Evolutionary conservation across 225 moss, liverwort and hornwort species (phyloP).

Genomic region (Polytrichum commune): DNA sequence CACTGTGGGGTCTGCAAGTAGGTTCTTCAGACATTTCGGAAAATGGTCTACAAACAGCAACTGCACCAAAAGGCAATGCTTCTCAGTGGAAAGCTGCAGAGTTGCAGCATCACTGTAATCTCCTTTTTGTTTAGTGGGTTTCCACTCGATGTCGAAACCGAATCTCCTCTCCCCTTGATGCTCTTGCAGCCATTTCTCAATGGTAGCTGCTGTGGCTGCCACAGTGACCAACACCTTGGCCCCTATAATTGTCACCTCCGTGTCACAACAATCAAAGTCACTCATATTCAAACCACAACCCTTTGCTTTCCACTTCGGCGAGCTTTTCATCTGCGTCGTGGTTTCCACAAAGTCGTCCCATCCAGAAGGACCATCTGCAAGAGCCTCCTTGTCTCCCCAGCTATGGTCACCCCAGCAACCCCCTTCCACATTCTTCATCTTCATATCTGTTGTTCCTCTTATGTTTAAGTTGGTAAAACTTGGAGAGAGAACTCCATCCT

Average conservation of each 20-base stretch:
- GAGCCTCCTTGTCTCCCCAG: neutral
- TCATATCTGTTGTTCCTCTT: neutral
- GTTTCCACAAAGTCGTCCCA: conserved; percentile 5
- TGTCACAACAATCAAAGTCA: conserved; percentile 44
- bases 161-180: conserved; percentile 26
- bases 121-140: conserved; percentile 40
- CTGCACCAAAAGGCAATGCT: conserved; percentile 54
- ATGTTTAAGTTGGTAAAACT: neutral
- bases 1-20: conserved; percentile 39
- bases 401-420: neutral
- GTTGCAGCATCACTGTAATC: conserved; percentile 43
- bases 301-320: neutral
- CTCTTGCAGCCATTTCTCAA: conserved; percentile 48
- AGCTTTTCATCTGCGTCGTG: neutral
- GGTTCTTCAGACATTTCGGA: conserved; percentile 27
- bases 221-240: conserved; percentile 37
- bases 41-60: conserved; percentile 43
- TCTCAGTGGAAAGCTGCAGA: conserved; percentile 49
- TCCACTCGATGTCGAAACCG: conserved; percentile 60
- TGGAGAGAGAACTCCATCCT: neutral
- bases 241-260: conserved; percentile 33
- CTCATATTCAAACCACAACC: neutral
- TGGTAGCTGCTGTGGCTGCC: conserved; percentile 42
- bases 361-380: conserved; percentile 1
- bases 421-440: neutral